These are phyloP conservation scores for Phaffomyces opuntiae DNA, from an alignment of 805 yeast genomes.

Conservation along the genomic window DNA sequence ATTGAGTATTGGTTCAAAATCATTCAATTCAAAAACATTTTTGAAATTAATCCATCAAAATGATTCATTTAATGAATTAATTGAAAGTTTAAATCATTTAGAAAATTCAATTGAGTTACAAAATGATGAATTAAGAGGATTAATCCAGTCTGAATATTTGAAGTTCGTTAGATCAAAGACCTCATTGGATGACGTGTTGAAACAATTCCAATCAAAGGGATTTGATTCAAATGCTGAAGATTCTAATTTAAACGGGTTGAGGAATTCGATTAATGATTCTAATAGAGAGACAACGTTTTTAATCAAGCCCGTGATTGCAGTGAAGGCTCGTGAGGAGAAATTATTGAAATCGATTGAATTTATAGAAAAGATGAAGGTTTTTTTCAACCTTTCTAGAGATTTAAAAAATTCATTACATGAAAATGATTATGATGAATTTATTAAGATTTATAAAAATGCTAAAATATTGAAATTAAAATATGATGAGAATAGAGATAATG, in stretches of 20 bases:
- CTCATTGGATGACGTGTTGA: conserved; percentile 52
- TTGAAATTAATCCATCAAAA: conserved; percentile 48
- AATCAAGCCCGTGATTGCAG: conserved; percentile 53
- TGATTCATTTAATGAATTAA: conserved; percentile 45
- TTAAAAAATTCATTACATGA: conserved; percentile 35
- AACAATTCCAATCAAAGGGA: conserved; percentile 40
- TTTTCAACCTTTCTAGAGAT: conserved; percentile 51
- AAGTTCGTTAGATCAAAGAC: conserved; percentile 61
- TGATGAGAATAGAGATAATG: conserved; percentile 13
- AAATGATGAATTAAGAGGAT: conserved; percentile 39
- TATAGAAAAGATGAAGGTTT: conserved; percentile 43
- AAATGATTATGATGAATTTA: conserved; percentile 50
- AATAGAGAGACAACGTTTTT: conserved; percentile 45
- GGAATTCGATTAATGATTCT: conserved; percentile 40
- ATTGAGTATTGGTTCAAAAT: conserved; percentile 48
- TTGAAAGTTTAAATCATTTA: conserved; percentile 39
- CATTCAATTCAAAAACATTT: conserved; percentile 51
- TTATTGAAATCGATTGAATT: conserved; percentile 42
- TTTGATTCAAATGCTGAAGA: conserved; percentile 8
- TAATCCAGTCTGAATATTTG: conserved; percentile 55
- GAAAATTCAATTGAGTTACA: conserved; percentile 43
- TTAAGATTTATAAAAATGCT: conserved; percentile 52
- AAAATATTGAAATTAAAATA: conserved; percentile 20
- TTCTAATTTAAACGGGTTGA: conserved; percentile 26
- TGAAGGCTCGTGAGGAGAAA: conserved; percentile 40